Conservation (phyloP, 345 rosid genomes). For the Microthlaspi erraticum region DNA sequence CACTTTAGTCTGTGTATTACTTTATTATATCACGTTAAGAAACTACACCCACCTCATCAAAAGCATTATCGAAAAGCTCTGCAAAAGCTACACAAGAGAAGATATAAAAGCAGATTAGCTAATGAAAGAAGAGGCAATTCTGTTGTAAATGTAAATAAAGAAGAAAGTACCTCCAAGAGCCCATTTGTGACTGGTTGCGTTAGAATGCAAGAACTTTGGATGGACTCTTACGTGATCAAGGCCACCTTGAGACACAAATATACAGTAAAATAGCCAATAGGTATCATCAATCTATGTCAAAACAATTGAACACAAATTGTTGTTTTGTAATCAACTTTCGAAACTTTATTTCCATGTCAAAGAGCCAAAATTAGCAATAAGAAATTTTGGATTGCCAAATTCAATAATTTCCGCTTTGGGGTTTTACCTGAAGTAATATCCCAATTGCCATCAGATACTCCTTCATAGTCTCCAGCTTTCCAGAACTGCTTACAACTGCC, state of each 20-base stretch:
- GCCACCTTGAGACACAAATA: conserved; percentile 59
- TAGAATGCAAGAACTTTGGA: conserved; percentile 94
- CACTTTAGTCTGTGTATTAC: background rate
- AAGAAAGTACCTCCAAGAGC: conserved; percentile 83
- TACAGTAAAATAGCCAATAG: background rate
- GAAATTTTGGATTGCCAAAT: too few species aligned
- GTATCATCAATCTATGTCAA: background rate
- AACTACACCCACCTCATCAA: conserved; percentile 74
- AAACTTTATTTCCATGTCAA: background rate
- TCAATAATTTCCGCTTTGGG: background rate
- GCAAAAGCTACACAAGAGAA: conserved; percentile 73
- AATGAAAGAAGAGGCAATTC: conserved; percentile 1
- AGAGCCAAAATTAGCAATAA: background rate
- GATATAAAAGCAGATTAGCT: conserved; percentile 8
- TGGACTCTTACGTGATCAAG: conserved; percentile 94
- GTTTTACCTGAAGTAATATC: conserved; percentile 60
- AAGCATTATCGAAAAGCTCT: conserved; percentile 85
- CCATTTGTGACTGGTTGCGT: conserved; percentile 99
- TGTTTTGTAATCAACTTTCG: background rate
- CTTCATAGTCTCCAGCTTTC: conserved; percentile 93
- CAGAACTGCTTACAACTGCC: conserved; percentile 72
- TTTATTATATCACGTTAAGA: background rate
- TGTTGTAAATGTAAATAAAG: background rate
- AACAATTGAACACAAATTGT: background rate
- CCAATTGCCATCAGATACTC: conserved; percentile 54